Base-by-base conservation (phyloP, 768 basidiomycete genomes). In the Postia placenta region DNA sequence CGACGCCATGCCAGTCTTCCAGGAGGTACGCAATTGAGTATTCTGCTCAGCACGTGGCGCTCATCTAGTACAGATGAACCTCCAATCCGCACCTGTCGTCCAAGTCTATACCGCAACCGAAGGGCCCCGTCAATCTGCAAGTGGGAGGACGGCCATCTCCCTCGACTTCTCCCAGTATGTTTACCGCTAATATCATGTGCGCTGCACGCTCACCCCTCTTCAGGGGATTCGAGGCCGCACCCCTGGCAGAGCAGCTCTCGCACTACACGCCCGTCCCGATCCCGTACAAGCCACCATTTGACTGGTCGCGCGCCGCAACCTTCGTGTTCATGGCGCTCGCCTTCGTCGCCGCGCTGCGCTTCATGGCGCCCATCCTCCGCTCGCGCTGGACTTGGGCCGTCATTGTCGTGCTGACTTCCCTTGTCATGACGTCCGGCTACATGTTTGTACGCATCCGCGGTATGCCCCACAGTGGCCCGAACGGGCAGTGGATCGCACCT, bases 371-470 rank as follows among this genome's bases (percentile, higher is more conserved):
- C 24, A 67, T 89, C 47, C 64, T 93, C 24, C 67, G 75, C 53
- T 87, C 74, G 56, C 83, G 84, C 54, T 91, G 87, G 87, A 68
- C 77, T 2, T 92, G 90, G 89, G 87, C 86, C 5, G 59, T 71
- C 20, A 74, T 73, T 35, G 77, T 83, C 24, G 48, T 84, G 35
- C 63, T 80, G 23, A 76, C 81, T 7, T 84, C 90, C 17, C 67
- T 86, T 25, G 69, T 91, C 58, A 95, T 97, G 85, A 94, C 83
- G 19, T 83, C 86, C 7, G 96, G 96, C 6, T 87, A 82, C 73
- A 99, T 99, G 96, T 99, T 95, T 70, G 88, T 87, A 50, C 87
- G 85, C 55, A 99, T 99, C 58, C 84, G 95, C 53, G 76, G 75
- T 26, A 75, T 76, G 41, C 93, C 92, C 2, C 92, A 79, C 62